phyloP scores from a whole-genome alignment of 1,139 yeast species.

The Blastobotrys malaysiensis region DNA sequence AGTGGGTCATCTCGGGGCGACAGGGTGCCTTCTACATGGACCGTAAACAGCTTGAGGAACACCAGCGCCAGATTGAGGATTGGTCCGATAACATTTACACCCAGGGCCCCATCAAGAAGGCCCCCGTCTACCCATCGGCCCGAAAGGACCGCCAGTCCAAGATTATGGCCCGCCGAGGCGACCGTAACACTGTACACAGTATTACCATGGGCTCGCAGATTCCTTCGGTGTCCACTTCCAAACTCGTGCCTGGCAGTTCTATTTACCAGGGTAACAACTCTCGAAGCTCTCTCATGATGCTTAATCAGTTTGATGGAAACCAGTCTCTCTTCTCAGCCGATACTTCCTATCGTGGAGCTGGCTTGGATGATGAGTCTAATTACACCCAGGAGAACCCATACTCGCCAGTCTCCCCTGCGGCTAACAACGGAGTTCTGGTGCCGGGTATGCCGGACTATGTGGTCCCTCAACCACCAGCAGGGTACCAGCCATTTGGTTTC shows the following conservation, averaged over 20 bases:
- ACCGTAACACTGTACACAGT: slow-evolving; percentile 21
- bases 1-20: slow-evolving; percentile 69
- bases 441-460: slow-evolving; percentile 53
- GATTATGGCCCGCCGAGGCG: slow-evolving; percentile 17
- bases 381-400: slow-evolving; percentile 15
- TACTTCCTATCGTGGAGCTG: slow-evolving; percentile 28
- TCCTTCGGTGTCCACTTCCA: slow-evolving; percentile 32
- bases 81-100: slow-evolving; percentile 62
- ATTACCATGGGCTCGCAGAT: slow-evolving; percentile 36
- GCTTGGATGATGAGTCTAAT: slow-evolving; percentile 15
- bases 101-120: slow-evolving; percentile 48
- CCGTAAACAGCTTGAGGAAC: slow-evolving; percentile 47
- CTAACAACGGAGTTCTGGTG: slow-evolving; percentile 7
- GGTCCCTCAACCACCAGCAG: slow-evolving; percentile 88
- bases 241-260: slow-evolving; percentile 33
- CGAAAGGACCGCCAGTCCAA: slow-evolving; percentile 23
- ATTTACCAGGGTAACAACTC: slow-evolving; percentile 26
- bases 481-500: slow-evolving; percentile 78
- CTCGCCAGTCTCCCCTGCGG: slow-evolving; percentile 12
- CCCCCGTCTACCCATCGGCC: slow-evolving; percentile 19
- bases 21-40: slow-evolving; percentile 74
- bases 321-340: slow-evolving; percentile 24
- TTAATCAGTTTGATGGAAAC: slow-evolving; percentile 15
- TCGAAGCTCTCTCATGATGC: slow-evolving; percentile 26
- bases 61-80: slow-evolving; percentile 62